Base-by-base conservation (phyloP, 306 rosid genomes). In the Cucurbita argyrosperma region DNA sequence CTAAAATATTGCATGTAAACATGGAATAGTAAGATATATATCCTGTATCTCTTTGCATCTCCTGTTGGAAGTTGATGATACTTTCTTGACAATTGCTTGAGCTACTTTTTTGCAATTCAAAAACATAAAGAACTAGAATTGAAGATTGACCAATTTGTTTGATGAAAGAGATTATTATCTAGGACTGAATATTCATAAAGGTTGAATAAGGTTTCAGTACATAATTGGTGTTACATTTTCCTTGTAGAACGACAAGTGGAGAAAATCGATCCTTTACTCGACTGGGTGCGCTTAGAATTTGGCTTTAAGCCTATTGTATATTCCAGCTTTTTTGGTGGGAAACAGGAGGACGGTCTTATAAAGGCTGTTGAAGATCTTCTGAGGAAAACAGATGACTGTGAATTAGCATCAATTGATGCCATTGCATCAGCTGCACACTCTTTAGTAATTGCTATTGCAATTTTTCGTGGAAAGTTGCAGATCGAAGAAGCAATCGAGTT, bases 371-470 rank as follows among this genome's bases (percentile, higher is more conserved):
- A 85, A 81, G 78, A 84, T 69, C 54, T 85, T 55, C 82, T 92
- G 49, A 88, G 80, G 79, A 81, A 85, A 82, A 79, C 88, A 54
- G 90, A 90, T 78, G 88, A 92, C 78, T 88, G 89, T 71, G 96
- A 92, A 80, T 88, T 92, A 87, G 92, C 96, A 55, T 68, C 92
- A 76, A 82, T 92, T 73, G 98, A 90, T 76, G 96, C 98, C 77
- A 82, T 85, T 67, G 92, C 96, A 49, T 75, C 92, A 35, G 85
- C 96, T 42, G 90, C 90, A 5, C 98, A 92, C 79, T 92, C 98
- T 21, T 72, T 92, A 65, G 65, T 71, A 38, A 90, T 92, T 77
- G 91, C 96, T 4, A 63, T 90, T 16, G 96, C 80, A 79, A 59
- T 87, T 52, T 83, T 83, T 46, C 79, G 69, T 4, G 96, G 90